phyloP scores from a whole-genome alignment of 225 moss, liverwort and hornwort species.

The Marchantia polymorpha region DNA sequence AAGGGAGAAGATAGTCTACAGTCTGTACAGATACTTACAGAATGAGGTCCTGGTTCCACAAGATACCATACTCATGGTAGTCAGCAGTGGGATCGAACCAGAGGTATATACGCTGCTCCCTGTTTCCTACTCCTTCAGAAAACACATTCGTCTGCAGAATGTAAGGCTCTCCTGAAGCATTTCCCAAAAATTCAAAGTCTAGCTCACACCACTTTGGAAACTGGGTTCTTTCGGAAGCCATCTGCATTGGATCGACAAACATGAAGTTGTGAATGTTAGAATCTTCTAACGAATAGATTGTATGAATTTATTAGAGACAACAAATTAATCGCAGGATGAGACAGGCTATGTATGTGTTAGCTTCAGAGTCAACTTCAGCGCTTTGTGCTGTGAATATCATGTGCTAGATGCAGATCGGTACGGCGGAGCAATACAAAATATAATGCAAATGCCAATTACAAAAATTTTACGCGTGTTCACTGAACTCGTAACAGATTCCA shows the following conservation, averaged over 20 bases:
- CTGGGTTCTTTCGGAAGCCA: too few species aligned
- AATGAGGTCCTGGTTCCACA: conserved; percentile 45
- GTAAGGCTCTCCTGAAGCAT: conserved; percentile 5
- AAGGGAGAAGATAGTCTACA: too few species aligned
- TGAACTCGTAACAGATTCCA: too few species aligned
- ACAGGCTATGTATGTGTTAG: too few species aligned
- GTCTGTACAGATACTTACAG: too few species aligned
- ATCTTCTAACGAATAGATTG: neutral
- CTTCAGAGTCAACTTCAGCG: too few species aligned
- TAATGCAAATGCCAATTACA: too few species aligned
- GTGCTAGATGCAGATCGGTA: conserved; percentile 15
- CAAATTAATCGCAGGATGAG: neutral
- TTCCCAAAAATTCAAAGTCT: conserved; percentile 23
- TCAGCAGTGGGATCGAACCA: conserved; percentile 57
- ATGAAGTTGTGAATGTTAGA: neutral
- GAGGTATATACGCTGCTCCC: conserved; percentile 47
- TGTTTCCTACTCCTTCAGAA: conserved; percentile 13
- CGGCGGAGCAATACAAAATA: too few species aligned
- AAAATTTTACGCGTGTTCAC: too few species aligned
- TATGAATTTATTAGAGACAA: neutral
- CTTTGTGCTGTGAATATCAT: too few species aligned
- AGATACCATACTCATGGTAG: conserved; percentile 57
- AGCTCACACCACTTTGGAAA: conserved; percentile 11
- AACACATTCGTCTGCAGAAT: conserved; percentile 26
- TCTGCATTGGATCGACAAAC: too few species aligned